phyloP scores from a whole-genome alignment of 805 yeast species.

The Hanseniaspora mollemarum region DNA sequence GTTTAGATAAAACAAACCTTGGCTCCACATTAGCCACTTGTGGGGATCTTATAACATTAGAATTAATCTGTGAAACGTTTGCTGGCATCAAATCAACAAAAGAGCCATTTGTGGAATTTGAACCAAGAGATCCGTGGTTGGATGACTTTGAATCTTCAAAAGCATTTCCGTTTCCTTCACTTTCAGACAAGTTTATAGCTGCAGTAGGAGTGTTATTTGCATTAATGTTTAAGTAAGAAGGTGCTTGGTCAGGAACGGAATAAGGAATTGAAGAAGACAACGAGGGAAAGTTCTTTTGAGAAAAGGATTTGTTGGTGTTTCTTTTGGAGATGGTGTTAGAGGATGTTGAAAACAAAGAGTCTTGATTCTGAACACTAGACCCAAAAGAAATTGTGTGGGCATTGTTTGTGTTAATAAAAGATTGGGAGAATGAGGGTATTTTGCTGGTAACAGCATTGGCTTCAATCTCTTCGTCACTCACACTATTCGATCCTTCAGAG shows the following conservation, averaged over 20 bases:
- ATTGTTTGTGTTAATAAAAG: slow-evolving; percentile 28
- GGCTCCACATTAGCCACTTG: slow-evolving; percentile 66
- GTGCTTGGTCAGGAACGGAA: slow-evolving; percentile 40
- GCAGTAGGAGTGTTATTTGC: not conserved
- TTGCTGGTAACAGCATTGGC: not conserved
- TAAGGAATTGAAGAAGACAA: slow-evolving; percentile 57
- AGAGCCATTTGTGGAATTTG: slow-evolving; percentile 30
- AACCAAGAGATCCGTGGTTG: slow-evolving; percentile 25
- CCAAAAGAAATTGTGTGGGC: slow-evolving; percentile 30
- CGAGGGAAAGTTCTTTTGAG: slow-evolving; percentile 30
- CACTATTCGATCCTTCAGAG: slow-evolving; percentile 7
- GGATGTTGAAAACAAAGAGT: not conserved
- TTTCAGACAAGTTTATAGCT: not conserved
- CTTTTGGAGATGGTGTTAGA: slow-evolving; percentile 2
- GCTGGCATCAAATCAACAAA: slow-evolving; percentile 33
- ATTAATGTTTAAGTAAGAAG: not conserved
- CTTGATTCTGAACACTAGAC: slow-evolving; percentile 19
- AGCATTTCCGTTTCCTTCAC: slow-evolving; percentile 21
- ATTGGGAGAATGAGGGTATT: slow-evolving; percentile 23
- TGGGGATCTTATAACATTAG: slow-evolving; percentile 63
- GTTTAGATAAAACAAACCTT: slow-evolving; percentile 72
- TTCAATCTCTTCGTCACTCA: slow-evolving; percentile 5
- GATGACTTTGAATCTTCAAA: slow-evolving; percentile 21
- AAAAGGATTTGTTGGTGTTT: slow-evolving; percentile 18
- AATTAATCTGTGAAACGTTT: slow-evolving; percentile 35